phyloP scores from a whole-genome alignment of 495 filamentous ascomycete species.

The Clohesyomyces aquaticus region DNA sequence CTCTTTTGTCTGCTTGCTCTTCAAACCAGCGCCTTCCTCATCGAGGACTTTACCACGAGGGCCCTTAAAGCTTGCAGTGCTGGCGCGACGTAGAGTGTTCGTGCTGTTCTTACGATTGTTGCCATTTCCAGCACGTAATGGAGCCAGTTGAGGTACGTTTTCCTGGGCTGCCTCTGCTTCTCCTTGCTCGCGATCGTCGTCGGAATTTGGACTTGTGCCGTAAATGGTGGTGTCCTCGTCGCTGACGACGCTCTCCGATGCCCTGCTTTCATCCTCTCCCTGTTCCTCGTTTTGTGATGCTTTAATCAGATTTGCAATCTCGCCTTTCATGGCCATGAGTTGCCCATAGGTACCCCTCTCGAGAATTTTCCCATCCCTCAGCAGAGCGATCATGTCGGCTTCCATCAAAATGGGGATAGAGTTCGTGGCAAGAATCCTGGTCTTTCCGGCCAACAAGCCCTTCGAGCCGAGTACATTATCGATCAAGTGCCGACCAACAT shows the following conservation, averaged over 20 bases:
- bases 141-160: slow-evolving; percentile 66
- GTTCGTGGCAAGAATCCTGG: slow-evolving; percentile 92
- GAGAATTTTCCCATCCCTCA: slow-evolving; percentile 80
- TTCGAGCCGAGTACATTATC: slow-evolving; percentile 86
- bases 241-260: slow-evolving; percentile 54
- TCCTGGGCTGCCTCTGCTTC: slow-evolving; percentile 75
- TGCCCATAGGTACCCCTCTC: slow-evolving; percentile 90
- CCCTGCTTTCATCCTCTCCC: slow-evolving; percentile 54
- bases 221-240: slow-evolving; percentile 62
- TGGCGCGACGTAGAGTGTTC: slow-evolving; percentile 82
- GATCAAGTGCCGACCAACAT: slow-evolving; percentile 93
- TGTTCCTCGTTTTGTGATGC: slow-evolving; percentile 69
- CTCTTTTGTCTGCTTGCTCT: slow-evolving; percentile 85
- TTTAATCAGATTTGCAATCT: slow-evolving; percentile 83
- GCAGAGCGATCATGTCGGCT: slow-evolving; percentile 79
- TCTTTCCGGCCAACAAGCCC: slow-evolving; percentile 83
- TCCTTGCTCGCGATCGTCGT: slow-evolving; percentile 56
- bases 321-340: slow-evolving; percentile 89
- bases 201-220: slow-evolving; percentile 48
- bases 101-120: slow-evolving; percentile 63
- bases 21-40: slow-evolving; percentile 72
- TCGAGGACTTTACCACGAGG: slow-evolving; percentile 80
- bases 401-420: slow-evolving; percentile 90
- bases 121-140: slow-evolving; percentile 62
- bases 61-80: slow-evolving; percentile 85